These are phyloP conservation scores for Calonectria crousiana DNA, from an alignment of 2,329 filamentous ascomycete species.

Conservation along the genomic window DNA sequence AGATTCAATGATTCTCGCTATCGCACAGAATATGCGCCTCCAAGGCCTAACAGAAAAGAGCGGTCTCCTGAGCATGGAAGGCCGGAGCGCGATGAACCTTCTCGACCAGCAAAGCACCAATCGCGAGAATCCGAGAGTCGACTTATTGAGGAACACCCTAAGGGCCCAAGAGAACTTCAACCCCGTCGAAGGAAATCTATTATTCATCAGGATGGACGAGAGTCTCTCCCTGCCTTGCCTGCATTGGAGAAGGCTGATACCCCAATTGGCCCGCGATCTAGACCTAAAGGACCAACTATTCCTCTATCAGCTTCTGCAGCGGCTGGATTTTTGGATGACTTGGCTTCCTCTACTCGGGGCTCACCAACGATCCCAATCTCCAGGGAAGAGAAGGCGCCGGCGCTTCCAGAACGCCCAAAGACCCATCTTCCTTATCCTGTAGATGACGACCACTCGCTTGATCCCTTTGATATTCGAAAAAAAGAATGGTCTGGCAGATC, in stretches of 20 bases:
- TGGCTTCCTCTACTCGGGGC: slow-evolving; percentile 36
- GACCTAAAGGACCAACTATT: slow-evolving; percentile 51
- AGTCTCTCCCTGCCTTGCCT: slow-evolving; percentile 36
- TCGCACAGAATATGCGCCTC: slow-evolving; percentile 42
- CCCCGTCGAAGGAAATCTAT: slow-evolving; percentile 51
- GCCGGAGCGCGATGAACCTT: slow-evolving; percentile 37
- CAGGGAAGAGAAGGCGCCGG: slow-evolving; percentile 31
- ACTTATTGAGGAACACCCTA: slow-evolving; percentile 55
- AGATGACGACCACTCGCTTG: slow-evolving; percentile 47
- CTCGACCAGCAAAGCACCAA: slow-evolving; percentile 30
- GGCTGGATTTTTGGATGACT: slow-evolving; percentile 33
- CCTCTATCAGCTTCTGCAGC: slow-evolving; percentile 48
- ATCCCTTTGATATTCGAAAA: slow-evolving; percentile 39
- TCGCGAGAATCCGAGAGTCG: slow-evolving; percentile 48
- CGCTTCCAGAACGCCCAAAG: slow-evolving; percentile 38
- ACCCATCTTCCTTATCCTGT: slow-evolving; percentile 53
- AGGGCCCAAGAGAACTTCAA: slow-evolving; percentile 43
- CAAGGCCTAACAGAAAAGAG: slow-evolving; percentile 47
- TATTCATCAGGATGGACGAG: slow-evolving; percentile 51
- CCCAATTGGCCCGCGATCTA: slow-evolving; percentile 44
- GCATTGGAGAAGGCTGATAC: slow-evolving; percentile 40
- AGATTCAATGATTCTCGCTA: slow-evolving; percentile 41
- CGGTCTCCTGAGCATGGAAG: slow-evolving; percentile 45
- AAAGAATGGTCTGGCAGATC: slow-evolving; percentile 36
- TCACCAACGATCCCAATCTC: slow-evolving; percentile 49